Conservation (phyloP, 208 protist species). For the Leishmania mexicana region DNA sequence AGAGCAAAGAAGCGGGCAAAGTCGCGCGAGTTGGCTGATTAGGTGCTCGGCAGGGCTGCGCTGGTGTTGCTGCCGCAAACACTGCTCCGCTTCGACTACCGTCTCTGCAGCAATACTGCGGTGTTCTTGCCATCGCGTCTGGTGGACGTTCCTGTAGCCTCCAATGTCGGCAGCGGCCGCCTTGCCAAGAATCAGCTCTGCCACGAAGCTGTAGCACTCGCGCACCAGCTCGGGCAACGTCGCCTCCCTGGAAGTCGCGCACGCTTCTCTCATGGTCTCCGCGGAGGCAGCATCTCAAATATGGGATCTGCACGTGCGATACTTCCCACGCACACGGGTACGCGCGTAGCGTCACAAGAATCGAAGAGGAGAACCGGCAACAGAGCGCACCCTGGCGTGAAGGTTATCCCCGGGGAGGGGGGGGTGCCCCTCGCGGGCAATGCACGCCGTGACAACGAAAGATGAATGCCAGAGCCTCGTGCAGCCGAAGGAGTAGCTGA, state of each 20-base stretch:
- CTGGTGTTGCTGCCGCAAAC: no score
- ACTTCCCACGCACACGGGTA: not conserved
- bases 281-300: not conserved
- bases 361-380: not conserved
- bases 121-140: not conserved
- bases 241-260: not conserved
- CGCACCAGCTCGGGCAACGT: conserved; percentile 18
- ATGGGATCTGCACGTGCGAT: not conserved
- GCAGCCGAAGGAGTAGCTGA: not conserved
- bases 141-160: conserved; percentile 13
- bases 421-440: not conserved
- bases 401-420: no score
- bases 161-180: conserved; percentile 21
- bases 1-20: conserved; percentile 4
- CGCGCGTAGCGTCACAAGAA: not conserved
- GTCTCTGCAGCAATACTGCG: not conserved
- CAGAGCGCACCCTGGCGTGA: not conserved
- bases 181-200: conserved; percentile 29
- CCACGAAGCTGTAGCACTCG: conserved; percentile 22
- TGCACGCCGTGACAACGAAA: not conserved
- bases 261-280: not conserved
- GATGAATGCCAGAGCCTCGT: not conserved
- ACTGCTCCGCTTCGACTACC: not conserved
- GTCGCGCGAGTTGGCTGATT: not conserved
- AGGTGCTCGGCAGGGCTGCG: not conserved